Percentiles rank a stretch among this genome's conserved stretches.
These are phyloP conservation scores for Ascochyta fabae DNA, from an alignment of 2,329 filamentous ascomycete species.

Conservation along the genomic window DNA sequence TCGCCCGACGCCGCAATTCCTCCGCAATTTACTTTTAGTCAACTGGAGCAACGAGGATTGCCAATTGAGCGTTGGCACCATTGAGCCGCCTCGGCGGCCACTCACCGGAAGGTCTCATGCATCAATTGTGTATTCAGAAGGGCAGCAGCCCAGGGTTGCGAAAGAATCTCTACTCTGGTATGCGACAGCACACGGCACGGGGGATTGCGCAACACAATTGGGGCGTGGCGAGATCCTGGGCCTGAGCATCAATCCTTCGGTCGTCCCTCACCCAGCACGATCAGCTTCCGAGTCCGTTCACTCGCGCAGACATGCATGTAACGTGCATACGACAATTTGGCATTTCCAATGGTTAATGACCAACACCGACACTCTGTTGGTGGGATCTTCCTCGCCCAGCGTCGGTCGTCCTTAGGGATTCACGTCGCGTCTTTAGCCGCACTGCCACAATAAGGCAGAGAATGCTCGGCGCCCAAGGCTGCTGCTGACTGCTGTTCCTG, in stretches of 20 bases:
- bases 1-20: slow-evolving; percentile 4
- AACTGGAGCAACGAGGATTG: too few relatives aligned
- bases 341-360: background rate
- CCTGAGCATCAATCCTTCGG: slow-evolving; percentile 19
- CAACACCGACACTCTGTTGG: slow-evolving; percentile 1
- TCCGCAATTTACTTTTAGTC: background rate
- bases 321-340: slow-evolving; percentile 1
- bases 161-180: background rate
- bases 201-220: slow-evolving; percentile 9
- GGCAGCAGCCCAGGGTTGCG: background rate
- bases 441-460: slow-evolving; percentile 14
- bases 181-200: background rate
- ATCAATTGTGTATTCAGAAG: background rate
- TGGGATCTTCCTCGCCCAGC: slow-evolving; percentile 9
- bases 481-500: slow-evolving; percentile 14
- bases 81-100: background rate
- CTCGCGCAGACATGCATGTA: slow-evolving; percentile 14
- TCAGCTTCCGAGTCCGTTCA: slow-evolving; percentile 28
- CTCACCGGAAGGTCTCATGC: background rate
- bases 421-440: slow-evolving; percentile 39
- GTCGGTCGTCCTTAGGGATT: slow-evolving; percentile 2
- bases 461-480: slow-evolving; percentile 12
- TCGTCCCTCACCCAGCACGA: slow-evolving; percentile 9
- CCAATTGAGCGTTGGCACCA: background rate
- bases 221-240: slow-evolving; percentile 3